Percentiles rank a stretch among this genome's conserved stretches.
These are phyloP conservation scores for Solanum microdontum DNA, from an alignment of 257 asterid genomes.

Conservation along the genomic window DNA sequence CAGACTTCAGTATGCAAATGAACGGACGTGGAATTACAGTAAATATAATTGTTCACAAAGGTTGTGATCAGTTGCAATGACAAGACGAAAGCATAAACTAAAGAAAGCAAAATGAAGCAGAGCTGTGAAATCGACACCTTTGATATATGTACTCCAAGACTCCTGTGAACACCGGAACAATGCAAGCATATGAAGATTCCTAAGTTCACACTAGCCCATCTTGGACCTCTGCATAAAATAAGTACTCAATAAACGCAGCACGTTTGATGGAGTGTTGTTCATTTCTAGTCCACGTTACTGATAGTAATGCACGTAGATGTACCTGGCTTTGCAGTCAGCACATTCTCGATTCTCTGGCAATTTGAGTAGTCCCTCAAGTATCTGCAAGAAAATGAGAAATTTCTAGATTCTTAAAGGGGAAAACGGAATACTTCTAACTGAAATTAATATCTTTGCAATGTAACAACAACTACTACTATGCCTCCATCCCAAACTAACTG, in stretches of 20 bases:
- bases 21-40: background rate
- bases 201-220: slow-evolving; percentile 41
- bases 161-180: slow-evolving; percentile 33
- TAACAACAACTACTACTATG: too few relatives aligned
- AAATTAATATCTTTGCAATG: too few relatives aligned
- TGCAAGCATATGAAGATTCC: slow-evolving; percentile 39
- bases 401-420: background rate
- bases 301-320: background rate
- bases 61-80: background rate
- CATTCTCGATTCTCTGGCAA: slow-evolving; percentile 32
- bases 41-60: background rate
- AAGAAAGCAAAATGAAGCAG: background rate
- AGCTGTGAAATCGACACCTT: slow-evolving; percentile 12
- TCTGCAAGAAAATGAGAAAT: slow-evolving; percentile 2
- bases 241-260: background rate
- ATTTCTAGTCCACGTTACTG: background rate
- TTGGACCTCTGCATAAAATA: slow-evolving; percentile 22
- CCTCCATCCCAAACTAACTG: too few relatives aligned
- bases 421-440: background rate
- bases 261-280: too few relatives aligned
- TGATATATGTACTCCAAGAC: slow-evolving; percentile 40
- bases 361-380: slow-evolving; percentile 27
- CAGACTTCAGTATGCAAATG: background rate
- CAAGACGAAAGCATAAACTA: background rate
- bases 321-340: slow-evolving; percentile 38